Evolutionary conservation across 345 rosid species (phyloP), one percentile per base, ranked within the genome.

Genomic region (Syzygium oleosum): DNA sequence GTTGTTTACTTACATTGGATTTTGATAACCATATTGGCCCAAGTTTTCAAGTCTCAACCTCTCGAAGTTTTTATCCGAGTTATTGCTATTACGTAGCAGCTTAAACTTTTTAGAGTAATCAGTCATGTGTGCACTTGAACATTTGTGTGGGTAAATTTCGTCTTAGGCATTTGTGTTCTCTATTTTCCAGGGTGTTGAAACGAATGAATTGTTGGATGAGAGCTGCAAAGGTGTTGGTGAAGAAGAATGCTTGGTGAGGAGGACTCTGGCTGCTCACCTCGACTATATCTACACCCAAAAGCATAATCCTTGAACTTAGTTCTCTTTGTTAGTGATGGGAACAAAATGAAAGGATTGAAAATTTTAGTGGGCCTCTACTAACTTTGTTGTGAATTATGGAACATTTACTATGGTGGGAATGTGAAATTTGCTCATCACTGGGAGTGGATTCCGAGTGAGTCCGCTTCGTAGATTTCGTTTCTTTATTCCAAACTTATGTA

Each of bases 271-370:
- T 41, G 93, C 94, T 85, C 95, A 94, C 90, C 51, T 85, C 77
- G 96, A 95, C 86, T 95, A 95, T 58, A 92, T 94, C 84, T 95
- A 91, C 86, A 93, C 94, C 63, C 94, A 89, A 2, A 90, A 92
- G 51, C 94, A 92, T 34, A 87, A 88, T 89, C 53, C n/a, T 51
- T 41, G 84, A 80, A 46, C 46, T 19, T 80, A 46, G 41, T 52
- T 51, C 51, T 15, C 14, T 41, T 49, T 38, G n/a, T 58, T 58
- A 22, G n/a, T 25, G 63, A 23, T 58, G 63, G 29, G 11, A 3
- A 22, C 25, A 58, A 58, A 58, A 10, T 23, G 23, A 23, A 25
- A 58, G 63, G n/a, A 23, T 23, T 10, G 13, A 58, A 58, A n/a
- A 23, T 29, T 58, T 58, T 23, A 58, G n/a, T 25, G n/a, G n/a